Evolutionary conservation across 108 stramenopile species (phyloP).

Genomic region (Fragilaria radians): DNA sequence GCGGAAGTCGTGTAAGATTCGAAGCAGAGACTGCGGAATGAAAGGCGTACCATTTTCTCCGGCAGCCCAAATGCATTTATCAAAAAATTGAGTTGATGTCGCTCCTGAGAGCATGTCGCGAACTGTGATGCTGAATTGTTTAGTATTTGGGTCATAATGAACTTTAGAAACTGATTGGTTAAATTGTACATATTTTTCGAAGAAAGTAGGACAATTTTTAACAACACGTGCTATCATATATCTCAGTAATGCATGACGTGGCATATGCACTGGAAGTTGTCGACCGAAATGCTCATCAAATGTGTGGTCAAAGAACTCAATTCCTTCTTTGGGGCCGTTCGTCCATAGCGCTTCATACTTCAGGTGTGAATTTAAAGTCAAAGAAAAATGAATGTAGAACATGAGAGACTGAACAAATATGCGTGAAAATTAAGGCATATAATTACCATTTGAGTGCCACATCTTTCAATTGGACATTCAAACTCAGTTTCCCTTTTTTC

Average conservation of each 20-base stretch:
- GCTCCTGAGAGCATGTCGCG: conserved; percentile 9
- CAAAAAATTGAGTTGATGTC: conserved; percentile 18
- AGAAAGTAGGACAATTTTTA: conserved; percentile 31
- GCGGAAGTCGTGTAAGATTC: conserved; percentile 12
- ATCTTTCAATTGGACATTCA: not conserved
- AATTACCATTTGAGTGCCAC: conserved; percentile 3
- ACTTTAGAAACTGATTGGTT: conserved; percentile 33
- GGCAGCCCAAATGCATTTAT: conserved; percentile 62
- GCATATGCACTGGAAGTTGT: conserved; percentile 35
- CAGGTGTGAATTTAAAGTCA: not conserved
- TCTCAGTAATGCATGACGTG: conserved; percentile 32
- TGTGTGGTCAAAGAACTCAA: conserved; percentile 59
- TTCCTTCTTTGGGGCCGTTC: conserved; percentile 35
- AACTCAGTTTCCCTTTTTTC: not conserved
- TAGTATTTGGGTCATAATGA: conserved; percentile 8
- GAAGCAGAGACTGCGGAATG: conserved; percentile 21
- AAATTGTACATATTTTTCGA: conserved; percentile 41
- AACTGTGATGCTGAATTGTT: conserved; percentile 21
- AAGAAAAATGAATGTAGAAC: no score
- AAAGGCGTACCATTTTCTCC: conserved; percentile 33
- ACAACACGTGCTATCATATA: conserved; percentile 44
- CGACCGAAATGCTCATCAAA: conserved; percentile 50
- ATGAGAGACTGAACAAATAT: no score
- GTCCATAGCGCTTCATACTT: conserved; percentile 48
- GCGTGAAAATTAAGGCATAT: no score